phyloP scores from a whole-genome alignment of 306 rosid species.

The Vigna unguiculata region DNA sequence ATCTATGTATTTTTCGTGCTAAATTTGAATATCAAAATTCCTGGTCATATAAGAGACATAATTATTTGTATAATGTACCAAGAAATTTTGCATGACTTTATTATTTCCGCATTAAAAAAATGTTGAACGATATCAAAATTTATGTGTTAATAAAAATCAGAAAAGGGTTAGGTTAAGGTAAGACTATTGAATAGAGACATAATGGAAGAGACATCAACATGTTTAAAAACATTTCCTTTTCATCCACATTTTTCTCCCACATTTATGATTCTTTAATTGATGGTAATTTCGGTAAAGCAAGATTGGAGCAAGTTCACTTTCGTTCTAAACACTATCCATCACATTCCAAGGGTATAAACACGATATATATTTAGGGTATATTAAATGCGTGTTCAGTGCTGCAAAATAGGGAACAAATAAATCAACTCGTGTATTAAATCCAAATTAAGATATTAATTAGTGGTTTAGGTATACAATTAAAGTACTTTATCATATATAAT shows the following conservation, averaged over 20 bases:
- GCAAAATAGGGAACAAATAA: slow-evolving; percentile 38
- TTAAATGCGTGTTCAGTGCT: slow-evolving; percentile 39
- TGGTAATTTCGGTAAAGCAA: slow-evolving; percentile 8
- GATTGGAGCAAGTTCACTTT: slow-evolving; percentile 43
- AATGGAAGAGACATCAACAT: slow-evolving; percentile 15
- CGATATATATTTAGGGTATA: neutral
- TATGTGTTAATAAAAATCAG: neutral
- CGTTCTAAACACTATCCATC: slow-evolving; percentile 27
- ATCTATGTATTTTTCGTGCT: no score
- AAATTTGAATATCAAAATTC: no score
- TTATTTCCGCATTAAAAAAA: neutral
- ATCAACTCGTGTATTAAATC: slow-evolving; percentile 43
- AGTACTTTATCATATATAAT: slow-evolving; percentile 33
- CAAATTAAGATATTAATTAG: slow-evolving; percentile 28
- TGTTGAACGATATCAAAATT: neutral
- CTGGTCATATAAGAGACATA: no score
- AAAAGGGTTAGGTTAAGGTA: slow-evolving; percentile 21
- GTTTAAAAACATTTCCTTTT: slow-evolving; percentile 27
- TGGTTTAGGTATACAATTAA: slow-evolving; percentile 9
- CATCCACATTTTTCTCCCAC: slow-evolving; percentile 6
- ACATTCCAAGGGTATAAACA: slow-evolving; percentile 21
- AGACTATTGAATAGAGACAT: slow-evolving; percentile 27
- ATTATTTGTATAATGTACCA: neutral
- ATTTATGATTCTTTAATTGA: slow-evolving; percentile 20
- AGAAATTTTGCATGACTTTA: neutral